Percentiles rank a stretch among this genome's conserved stretches.
These are phyloP conservation scores for Fusarium lateritium DNA, from an alignment of 2,329 filamentous ascomycete species.

Conservation along the genomic window DNA sequence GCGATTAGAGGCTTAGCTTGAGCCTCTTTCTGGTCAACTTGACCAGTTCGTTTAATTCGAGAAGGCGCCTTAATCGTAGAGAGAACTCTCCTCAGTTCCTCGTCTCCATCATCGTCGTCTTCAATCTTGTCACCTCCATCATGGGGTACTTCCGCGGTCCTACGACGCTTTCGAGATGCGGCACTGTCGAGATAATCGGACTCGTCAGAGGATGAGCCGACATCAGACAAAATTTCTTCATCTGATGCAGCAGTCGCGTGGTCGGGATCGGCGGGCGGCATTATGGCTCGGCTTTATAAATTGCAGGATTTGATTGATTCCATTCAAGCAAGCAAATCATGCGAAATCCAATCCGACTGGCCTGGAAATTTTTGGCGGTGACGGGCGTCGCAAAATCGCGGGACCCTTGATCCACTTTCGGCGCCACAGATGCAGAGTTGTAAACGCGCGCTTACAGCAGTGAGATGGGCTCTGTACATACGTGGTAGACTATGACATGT, in stretches of 20 bases:
- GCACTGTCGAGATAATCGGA: conserved; percentile 66
- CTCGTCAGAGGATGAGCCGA: conserved; percentile 53
- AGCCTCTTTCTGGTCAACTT: conserved; percentile 39
- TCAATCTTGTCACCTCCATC: conserved; percentile 49
- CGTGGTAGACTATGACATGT: too few species aligned
- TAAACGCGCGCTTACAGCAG: conserved; percentile 52
- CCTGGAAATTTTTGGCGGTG: conserved; percentile 49
- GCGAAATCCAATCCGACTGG: conserved; percentile 27
- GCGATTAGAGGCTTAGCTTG: conserved; percentile 37
- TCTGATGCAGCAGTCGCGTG: conserved; percentile 38
- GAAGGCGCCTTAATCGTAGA: conserved; percentile 67
- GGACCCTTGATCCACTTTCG: conserved; percentile 28
- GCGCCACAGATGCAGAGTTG: conserved; percentile 14
- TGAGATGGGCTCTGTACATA: background rate
- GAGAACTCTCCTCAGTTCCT: conserved; percentile 53
- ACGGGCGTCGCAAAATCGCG: conserved; percentile 44
- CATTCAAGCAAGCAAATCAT: conserved; percentile 24
- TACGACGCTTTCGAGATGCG: conserved; percentile 63
- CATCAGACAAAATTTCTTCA: conserved; percentile 31
- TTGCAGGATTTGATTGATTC: conserved; percentile 39
- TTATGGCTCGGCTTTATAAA: conserved; percentile 46
- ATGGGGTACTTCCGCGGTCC: conserved; percentile 52
- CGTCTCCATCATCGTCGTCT: conserved; percentile 51
- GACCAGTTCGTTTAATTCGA: conserved; percentile 62
- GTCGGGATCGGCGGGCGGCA: conserved; percentile 39